phyloP scores from a whole-genome alignment of 768 basidiomycete genomes.

The Lactarius hatsudake region DNA sequence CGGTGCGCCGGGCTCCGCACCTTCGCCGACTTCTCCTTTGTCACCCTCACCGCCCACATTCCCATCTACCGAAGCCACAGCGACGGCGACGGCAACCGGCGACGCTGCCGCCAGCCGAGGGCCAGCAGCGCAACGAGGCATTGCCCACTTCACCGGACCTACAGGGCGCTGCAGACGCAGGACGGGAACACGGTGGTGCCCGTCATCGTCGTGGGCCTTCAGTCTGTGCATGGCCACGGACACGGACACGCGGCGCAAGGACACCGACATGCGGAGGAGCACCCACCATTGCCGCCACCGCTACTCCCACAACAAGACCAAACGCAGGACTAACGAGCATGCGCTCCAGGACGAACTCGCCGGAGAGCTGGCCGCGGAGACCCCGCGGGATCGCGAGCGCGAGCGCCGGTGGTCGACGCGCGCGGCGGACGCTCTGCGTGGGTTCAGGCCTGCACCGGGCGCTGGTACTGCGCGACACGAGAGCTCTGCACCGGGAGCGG shows the following conservation, averaged over 20 bases:
- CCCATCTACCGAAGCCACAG: slow-evolving; percentile 1
- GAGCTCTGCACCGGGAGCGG: slow-evolving; percentile 14
- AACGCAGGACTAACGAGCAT: slow-evolving; percentile 2
- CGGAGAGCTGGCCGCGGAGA: not conserved
- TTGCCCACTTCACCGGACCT: not conserved
- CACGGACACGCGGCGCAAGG: slow-evolving; percentile 16
- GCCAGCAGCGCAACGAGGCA: slow-evolving; percentile 9
- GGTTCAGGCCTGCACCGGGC: slow-evolving; percentile 40
- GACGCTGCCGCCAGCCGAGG: slow-evolving; percentile 25
- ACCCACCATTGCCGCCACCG: not conserved
- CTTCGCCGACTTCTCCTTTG: not conserved
- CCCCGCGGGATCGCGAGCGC: slow-evolving; percentile 28
- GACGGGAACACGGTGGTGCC: slow-evolving; percentile 56
- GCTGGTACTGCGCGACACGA: slow-evolving; percentile 27
- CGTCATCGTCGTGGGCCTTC: slow-evolving; percentile 80
- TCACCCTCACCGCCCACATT: slow-evolving; percentile 7
- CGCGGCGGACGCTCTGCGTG: slow-evolving; percentile 60
- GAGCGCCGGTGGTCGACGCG: slow-evolving; percentile 56
- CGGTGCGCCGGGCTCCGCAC: not conserved
- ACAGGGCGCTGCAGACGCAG: slow-evolving; percentile 17
- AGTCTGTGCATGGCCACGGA: slow-evolving; percentile 57
- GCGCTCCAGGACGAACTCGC: not conserved
- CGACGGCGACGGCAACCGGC: slow-evolving; percentile 10
- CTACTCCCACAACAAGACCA: not conserved
- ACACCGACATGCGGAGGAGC: slow-evolving; percentile 18